A percentile compares a stretch with the other conserved stretches of the same genome.
phyloP scores from a whole-genome alignment of 495 filamentous ascomycete genomes.

The Lophium mytilinum region DNA sequence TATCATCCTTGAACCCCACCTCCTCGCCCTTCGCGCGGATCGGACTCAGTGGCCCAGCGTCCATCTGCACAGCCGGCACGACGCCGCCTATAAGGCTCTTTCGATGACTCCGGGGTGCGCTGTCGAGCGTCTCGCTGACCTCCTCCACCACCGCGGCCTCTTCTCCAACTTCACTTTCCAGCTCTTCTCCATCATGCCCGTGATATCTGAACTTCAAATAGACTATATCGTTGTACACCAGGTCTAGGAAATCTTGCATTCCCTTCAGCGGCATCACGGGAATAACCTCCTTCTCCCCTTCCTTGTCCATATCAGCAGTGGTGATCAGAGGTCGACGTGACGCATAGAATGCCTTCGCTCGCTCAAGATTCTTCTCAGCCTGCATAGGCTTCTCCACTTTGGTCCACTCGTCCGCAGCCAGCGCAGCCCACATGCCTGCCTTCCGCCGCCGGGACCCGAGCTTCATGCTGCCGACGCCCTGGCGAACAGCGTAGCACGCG shows the following conservation, averaged over 20 bases:
- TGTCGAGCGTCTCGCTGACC: slow-evolving; percentile 23
- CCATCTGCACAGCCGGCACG: slow-evolving; percentile 12
- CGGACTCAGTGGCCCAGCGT: slow-evolving; percentile 17
- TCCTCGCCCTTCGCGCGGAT: slow-evolving; percentile 6
- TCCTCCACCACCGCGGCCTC: slow-evolving; percentile 21
- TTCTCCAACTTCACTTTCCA: slow-evolving; percentile 6
- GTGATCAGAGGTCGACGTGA: slow-evolving; percentile 40
- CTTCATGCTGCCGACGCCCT: slow-evolving; percentile 50
- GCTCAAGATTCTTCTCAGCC: slow-evolving; percentile 64
- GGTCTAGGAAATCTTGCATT: slow-evolving; percentile 52
- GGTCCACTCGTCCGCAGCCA: slow-evolving; percentile 78
- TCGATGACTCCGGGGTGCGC: slow-evolving; percentile 20
- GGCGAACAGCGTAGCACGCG: slow-evolving; percentile 70
- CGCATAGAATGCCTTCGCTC: slow-evolving; percentile 58
- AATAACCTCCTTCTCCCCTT: slow-evolving; percentile 31
- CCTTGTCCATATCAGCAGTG: neutral
- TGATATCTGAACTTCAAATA: neutral
- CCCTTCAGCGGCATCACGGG: slow-evolving; percentile 42
- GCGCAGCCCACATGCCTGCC: slow-evolving; percentile 80
- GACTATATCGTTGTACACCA: slow-evolving; percentile 36
- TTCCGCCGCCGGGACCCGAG: slow-evolving; percentile 70
- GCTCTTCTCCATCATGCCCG: neutral
- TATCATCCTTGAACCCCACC: slow-evolving; percentile 8
- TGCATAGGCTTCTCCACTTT: slow-evolving; percentile 59
- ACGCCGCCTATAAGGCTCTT: slow-evolving; percentile 28